Conservation (phyloP, 2,329 filamentous ascomycete species). For the Bipolaris cookei region DNA sequence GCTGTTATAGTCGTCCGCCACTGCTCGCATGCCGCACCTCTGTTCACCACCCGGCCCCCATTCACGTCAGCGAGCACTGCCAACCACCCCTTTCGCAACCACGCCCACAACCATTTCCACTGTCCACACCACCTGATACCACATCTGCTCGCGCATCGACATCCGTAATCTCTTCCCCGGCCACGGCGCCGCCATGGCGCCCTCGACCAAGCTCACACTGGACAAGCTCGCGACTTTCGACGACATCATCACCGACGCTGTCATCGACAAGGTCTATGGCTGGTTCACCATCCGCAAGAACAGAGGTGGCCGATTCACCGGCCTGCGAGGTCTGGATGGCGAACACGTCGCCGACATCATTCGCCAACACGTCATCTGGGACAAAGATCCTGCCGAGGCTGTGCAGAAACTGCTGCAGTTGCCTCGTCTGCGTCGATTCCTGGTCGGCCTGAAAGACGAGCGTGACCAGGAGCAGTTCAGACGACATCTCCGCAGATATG, state of each 20-base stretch:
- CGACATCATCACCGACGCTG: conserved; percentile 91
- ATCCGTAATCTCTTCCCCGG: background rate
- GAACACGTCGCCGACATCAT: conserved; percentile 67
- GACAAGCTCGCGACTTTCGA: conserved; percentile 91
- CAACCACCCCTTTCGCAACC: conserved; percentile 19
- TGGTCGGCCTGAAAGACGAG: conserved; percentile 69
- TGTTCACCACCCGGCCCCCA: conserved; percentile 12
- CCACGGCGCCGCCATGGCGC: conserved; percentile 47
- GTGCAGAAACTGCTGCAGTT: conserved; percentile 75
- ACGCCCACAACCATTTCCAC: conserved; percentile 6
- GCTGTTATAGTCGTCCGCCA: conserved; percentile 24
- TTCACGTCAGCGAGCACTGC: conserved; percentile 38
- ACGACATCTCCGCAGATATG: conserved; percentile 85
- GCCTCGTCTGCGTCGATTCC: conserved; percentile 75
- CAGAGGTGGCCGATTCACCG: conserved; percentile 79
- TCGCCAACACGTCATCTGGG: conserved; percentile 71
- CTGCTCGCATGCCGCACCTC: conserved; percentile 31
- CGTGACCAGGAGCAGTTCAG: conserved; percentile 87
- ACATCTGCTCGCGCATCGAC: background rate
- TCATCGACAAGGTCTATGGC: conserved; percentile 94
- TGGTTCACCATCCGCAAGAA: conserved; percentile 98
- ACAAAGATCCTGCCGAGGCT: conserved; percentile 72
- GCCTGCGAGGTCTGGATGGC: conserved; percentile 77
- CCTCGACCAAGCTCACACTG: conserved; percentile 77
- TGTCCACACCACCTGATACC: background rate